Base-by-base conservation (phyloP, 2,329 filamentous ascomycete species). In the Botrytis porri region DNA sequence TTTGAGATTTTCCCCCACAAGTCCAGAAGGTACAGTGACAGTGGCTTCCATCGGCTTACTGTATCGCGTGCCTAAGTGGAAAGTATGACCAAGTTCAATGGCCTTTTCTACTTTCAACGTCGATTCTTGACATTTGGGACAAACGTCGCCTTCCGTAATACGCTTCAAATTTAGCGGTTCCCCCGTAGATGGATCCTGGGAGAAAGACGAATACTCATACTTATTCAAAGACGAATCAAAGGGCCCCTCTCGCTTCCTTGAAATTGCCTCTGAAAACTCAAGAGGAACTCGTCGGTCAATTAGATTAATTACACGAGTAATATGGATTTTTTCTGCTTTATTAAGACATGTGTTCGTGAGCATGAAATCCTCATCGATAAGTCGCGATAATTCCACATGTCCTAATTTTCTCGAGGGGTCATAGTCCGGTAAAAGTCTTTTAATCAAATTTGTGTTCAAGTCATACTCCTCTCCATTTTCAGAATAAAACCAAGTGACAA, bases 81-180 rank as follows among this genome's bases (percentile, higher is more conserved):
- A 99, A 0, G 96, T 98, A 82, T 99, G 96, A 0, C 94, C 96
- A 25, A 98, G 86, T 82, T 99, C 96, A 67, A 98, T 91, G 12
- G 94, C 93, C 75, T 88, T 90, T 73, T 92, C 87, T 4, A 92
- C 85, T 61, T 85, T 85, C 35, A 98, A 84, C 3, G 81, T 84
- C 0, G 92, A 92, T 0, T 84, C 79, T 0, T 83, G 79, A 80
- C 96, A 99, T 57, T 86, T 85, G 0, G 93, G 89, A 78, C 96
- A 99, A 18, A 82, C 77, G 79, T 97, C 93, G 20, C 92, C 93
- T 61, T 89, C 83, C 65, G 84, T 84, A 29, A 92, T 88, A 73
- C 88, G 87, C 12, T 94, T 84, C 14, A 97, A 82, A 76, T 92
- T 90, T 54, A 93, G 82, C 0, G 83, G 81, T 70, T 82, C 77